Percentiles rank a stretch among this genome's conserved stretches.
These are phyloP conservation scores for Symbiodinium pilosum DNA, from an alignment of 73 alveolate genomes.

Conservation along the genomic window DNA sequence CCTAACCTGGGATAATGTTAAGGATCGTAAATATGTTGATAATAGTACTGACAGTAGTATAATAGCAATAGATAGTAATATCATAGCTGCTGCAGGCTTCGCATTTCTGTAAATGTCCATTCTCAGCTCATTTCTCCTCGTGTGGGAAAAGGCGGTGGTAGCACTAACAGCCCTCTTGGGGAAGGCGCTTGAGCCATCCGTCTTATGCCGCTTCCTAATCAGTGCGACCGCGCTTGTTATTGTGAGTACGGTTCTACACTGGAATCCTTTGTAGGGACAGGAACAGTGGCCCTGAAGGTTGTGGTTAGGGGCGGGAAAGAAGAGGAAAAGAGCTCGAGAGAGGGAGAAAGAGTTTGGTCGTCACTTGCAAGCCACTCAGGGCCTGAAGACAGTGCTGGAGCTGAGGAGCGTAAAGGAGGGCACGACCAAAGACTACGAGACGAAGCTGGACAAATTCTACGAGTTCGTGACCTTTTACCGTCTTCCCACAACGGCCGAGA, in stretches of 20 bases:
- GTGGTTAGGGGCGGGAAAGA: neutral
- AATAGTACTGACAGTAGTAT: too few relatives aligned
- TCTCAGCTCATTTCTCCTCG: neutral
- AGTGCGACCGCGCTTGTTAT: neutral
- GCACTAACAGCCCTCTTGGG: neutral
- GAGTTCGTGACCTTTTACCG: neutral
- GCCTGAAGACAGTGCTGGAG: neutral
- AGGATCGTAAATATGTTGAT: too few relatives aligned
- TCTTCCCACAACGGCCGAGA: neutral
- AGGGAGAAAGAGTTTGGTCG: neutral
- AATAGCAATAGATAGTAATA: too few relatives aligned
- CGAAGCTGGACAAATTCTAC: neutral
- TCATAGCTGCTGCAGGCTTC: too few relatives aligned
- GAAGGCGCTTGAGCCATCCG: neutral
- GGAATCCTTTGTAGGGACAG: too few relatives aligned
- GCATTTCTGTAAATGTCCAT: too few relatives aligned
- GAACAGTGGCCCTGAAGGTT: neutral
- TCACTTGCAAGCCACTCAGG: neutral
- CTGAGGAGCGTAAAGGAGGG: neutral
- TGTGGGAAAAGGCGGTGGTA: neutral
- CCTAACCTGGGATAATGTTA: too few relatives aligned
- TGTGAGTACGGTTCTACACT: neutral
- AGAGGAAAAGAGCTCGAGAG: neutral
- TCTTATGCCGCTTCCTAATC: neutral
- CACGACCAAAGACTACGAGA: neutral